phyloP scores from a whole-genome alignment of 2,329 filamentous ascomycete genomes.

The Paecilomyces dactylethromorphus region DNA sequence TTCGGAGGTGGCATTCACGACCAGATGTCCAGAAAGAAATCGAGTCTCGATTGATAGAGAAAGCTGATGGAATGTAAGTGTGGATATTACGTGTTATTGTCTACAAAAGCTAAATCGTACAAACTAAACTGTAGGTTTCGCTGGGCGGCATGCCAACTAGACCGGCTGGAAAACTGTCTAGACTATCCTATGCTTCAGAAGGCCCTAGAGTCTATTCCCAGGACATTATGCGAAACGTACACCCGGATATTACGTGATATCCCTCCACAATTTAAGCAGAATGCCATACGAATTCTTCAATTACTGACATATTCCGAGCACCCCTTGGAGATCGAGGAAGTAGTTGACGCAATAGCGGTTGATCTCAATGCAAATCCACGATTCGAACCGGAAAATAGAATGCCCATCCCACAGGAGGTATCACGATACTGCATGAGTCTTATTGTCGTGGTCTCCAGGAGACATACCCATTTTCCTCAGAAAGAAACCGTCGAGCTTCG shows the following conservation, averaged over 20 bases:
- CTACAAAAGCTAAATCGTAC: not conserved
- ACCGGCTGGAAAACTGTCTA: conserved; percentile 13
- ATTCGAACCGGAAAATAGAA: conserved; percentile 4
- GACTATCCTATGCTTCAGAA: conserved; percentile 8
- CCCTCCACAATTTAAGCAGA: conserved; percentile 3
- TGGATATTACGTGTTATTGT: not conserved
- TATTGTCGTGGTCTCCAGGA: conserved; percentile 3
- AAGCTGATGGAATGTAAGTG: conserved; percentile 12
- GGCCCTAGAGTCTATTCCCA: conserved; percentile 13
- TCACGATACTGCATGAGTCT: conserved; percentile 13
- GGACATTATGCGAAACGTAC: conserved; percentile 18
- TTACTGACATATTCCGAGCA: conserved; percentile 12
- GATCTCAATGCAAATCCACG: not conserved
- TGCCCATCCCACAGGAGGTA: conserved; percentile 9
- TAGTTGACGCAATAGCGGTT: conserved; percentile 8
- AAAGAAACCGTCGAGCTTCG: conserved; percentile 3
- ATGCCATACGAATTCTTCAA: conserved; percentile 10
- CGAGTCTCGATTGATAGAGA: conserved; percentile 5
- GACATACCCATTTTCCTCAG: not conserved
- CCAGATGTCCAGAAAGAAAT: conserved; percentile 8
- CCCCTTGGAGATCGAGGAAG: conserved; percentile 10
- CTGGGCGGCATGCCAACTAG: conserved; percentile 20
- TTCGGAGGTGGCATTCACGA: conserved; percentile 5
- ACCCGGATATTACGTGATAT: conserved; percentile 12
- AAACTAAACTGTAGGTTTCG: conserved; percentile 14